Evolutionary conservation across 2,329 filamentous ascomycete species (phyloP), one percentile per base, ranked within the genome.

Genomic region (Hymenoscyphus albidus): DNA sequence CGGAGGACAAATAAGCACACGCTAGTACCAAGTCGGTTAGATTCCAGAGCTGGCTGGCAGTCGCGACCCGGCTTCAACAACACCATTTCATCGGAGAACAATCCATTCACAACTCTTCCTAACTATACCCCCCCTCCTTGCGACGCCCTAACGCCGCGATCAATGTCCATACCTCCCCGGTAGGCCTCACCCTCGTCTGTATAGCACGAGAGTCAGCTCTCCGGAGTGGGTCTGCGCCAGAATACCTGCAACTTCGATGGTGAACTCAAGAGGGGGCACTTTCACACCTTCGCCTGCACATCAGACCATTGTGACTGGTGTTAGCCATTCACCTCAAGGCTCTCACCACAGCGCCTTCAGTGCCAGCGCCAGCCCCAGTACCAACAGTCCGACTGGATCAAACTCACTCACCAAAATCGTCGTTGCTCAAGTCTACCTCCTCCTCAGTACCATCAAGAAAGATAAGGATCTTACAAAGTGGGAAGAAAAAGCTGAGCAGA

Each of bases 371-470:
- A 75, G 74, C 58, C 74, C 74, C 60, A 75, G 74, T 64, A 75
- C 73, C 32, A 75, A 71, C 63, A 76, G 74, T 64, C 80, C 71
- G 74, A 80, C 79, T 42, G 80, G 81, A 68, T 79, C 82, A 71
- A 83, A 81, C 59, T 89, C 88, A 75, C 83, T 98, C 73, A 90
- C 90, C 67, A 97, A 96, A 80, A 95, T 99, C 77, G 93, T 95
- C 73, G 89, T 97, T 74, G 93, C 95, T 70, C 95, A 99, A 82
- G 88, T 98, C 70, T 96, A 95, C 80, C 88, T 99, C 69, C 86
- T 99, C 64, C 85, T 99, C 70, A 95, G 93, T 80, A 93, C 92
- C 40, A 90, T 98, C 76, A 97, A 95, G 78, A 93, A 97, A 81
- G 94, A 96, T 77, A 93, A 93, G 80, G 93, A 91, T 76, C 87